Percentiles rank a stretch among this genome's conserved stretches.
phyloP scores from a whole-genome alignment of 2,329 filamentous ascomycete species.

The Beauveria australis region DNA sequence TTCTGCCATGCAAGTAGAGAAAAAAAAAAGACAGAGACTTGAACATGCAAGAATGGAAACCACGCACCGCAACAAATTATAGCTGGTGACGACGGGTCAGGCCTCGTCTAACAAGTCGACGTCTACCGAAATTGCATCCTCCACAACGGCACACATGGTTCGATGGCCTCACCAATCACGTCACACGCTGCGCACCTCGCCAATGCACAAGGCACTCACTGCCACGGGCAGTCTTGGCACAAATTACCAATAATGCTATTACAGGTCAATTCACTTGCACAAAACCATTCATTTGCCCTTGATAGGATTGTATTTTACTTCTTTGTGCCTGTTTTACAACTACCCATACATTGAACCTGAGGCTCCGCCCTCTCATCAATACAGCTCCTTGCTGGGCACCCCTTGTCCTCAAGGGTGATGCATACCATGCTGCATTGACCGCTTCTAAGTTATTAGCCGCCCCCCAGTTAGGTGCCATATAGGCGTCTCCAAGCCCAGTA shows the following conservation, averaged over 20 bases:
- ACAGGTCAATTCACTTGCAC: background rate
- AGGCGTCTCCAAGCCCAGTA: slow-evolving; percentile 5
- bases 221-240: too few relatives aligned
- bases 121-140: slow-evolving; percentile 2
- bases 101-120: too few relatives aligned
- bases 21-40: too few relatives aligned
- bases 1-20: too few relatives aligned
- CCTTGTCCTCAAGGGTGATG: slow-evolving; percentile 5
- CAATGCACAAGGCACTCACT: background rate
- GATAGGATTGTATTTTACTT: slow-evolving; percentile 11
- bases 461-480: background rate
- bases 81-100: too few relatives aligned
- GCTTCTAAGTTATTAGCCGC: slow-evolving; percentile 4
- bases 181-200: background rate
- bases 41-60: too few relatives aligned
- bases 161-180: background rate
- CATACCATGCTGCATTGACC: slow-evolving; percentile 5
- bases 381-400: slow-evolving; percentile 1
- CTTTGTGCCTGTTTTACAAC: slow-evolving; percentile 11
- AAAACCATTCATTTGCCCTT: background rate
- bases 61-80: too few relatives aligned
- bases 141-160: background rate
- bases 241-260: too few relatives aligned
- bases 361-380: background rate
- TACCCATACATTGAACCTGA: slow-evolving; percentile 12